Evolutionary conservation across 768 basidiomycete genomes (phyloP).

Genomic region (Mrakia blollopis): DNA sequence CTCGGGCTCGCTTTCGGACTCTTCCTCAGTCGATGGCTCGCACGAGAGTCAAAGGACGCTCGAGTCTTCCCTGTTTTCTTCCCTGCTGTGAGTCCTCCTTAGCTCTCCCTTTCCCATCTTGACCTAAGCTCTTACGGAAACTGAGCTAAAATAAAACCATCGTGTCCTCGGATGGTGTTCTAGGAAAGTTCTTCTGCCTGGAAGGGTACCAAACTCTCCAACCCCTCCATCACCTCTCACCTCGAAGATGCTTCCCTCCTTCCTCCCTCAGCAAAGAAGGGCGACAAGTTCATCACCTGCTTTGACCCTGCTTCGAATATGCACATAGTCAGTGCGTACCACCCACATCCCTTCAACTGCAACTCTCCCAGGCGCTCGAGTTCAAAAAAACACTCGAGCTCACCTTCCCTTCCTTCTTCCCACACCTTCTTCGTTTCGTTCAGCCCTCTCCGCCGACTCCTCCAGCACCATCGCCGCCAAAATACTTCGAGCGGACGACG

Average conservation of each 20-base stretch:
- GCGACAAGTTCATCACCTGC: conserved; percentile 68
- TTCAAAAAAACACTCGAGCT: neutral
- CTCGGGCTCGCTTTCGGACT: neutral
- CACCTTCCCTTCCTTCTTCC: neutral
- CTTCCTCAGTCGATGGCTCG: neutral
- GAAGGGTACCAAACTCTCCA: conserved; percentile 8
- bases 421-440: neutral
- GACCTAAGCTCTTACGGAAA: too few species aligned
- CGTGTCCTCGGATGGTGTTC: too few species aligned
- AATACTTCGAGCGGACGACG: conserved; percentile 59
- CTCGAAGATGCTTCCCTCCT: conserved; percentile 18
- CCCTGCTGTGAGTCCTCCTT: neutral
- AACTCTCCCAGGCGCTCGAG: neutral
- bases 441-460: conserved; percentile 70
- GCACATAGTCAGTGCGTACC: neutral
- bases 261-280: neutral
- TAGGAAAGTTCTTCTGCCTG: conserved; percentile 22
- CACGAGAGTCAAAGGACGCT: neutral
- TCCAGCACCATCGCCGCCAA: conserved; percentile 66
- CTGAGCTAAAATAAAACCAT: neutral
- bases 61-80: neutral
- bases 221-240: conserved; percentile 23
- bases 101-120: neutral
- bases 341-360: neutral
- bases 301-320: conserved; percentile 83